These are phyloP conservation scores for Byssoonygena ceratinophila DNA, from an alignment of 2,329 filamentous ascomycete genomes.

Conservation along the genomic window DNA sequence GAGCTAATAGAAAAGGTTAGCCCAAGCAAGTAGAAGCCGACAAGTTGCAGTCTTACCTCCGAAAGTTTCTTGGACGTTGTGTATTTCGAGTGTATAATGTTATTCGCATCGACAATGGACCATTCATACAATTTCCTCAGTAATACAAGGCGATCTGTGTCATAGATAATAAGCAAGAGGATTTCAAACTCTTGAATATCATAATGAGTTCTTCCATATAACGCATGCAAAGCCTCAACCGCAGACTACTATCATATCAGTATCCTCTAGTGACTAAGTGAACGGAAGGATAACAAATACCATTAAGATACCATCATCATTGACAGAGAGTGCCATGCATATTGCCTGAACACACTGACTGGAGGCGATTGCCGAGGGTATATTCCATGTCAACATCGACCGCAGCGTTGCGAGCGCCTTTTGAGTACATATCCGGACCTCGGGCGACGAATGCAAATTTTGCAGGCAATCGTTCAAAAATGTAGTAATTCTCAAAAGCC, in stretches of 20 bases:
- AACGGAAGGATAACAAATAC: slow-evolving; percentile 37
- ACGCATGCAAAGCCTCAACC: slow-evolving; percentile 69
- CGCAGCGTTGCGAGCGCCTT: slow-evolving; percentile 68
- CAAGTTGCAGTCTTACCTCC: slow-evolving; percentile 50
- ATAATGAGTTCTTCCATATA: slow-evolving; percentile 66
- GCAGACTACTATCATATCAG: slow-evolving; percentile 48
- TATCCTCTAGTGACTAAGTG: slow-evolving; percentile 12
- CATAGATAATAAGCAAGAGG: slow-evolving; percentile 70
- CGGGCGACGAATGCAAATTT: slow-evolving; percentile 54
- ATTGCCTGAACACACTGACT: slow-evolving; percentile 60
- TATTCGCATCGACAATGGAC: slow-evolving; percentile 66
- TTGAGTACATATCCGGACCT: slow-evolving; percentile 59
- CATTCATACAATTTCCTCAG: slow-evolving; percentile 67
- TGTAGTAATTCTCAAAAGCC: slow-evolving; percentile 66
- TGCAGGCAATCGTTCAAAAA: slow-evolving; percentile 64
- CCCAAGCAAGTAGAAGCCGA: neutral
- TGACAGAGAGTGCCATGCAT: slow-evolving; percentile 58
- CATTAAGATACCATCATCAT: slow-evolving; percentile 63
- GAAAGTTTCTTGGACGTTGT: slow-evolving; percentile 86
- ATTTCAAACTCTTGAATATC: slow-evolving; percentile 66
- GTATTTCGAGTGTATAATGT: slow-evolving; percentile 87
- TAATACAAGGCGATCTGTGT: slow-evolving; percentile 57
- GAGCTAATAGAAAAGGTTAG: slow-evolving; percentile 45
- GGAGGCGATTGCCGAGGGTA: slow-evolving; percentile 66
- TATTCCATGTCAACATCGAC: slow-evolving; percentile 75